phyloP scores from a whole-genome alignment of 495 filamentous ascomycete species.

The Aspergillus bridgeri region DNA sequence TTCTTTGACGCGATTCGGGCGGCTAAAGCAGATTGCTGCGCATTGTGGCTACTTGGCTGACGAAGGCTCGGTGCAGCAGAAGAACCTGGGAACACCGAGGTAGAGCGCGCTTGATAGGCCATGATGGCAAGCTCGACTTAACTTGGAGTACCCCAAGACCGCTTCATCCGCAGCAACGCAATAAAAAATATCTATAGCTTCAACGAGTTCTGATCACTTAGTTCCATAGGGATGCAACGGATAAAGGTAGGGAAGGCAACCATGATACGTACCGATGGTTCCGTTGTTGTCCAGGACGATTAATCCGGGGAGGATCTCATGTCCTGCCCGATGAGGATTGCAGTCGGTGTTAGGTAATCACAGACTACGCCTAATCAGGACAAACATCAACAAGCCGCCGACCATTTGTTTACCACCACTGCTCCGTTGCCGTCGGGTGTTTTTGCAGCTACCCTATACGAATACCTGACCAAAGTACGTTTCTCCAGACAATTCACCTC shows the following conservation, averaged over 20 bases:
- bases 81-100: constrained; percentile 32
- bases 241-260: neutral
- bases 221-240: neutral
- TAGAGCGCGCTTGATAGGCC: constrained; percentile 54
- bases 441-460: neutral
- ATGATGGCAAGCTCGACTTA: constrained; percentile 30
- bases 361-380: constrained; percentile 30
- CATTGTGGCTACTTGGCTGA: constrained; percentile 31
- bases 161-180: neutral
- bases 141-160: neutral
- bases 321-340: constrained; percentile 11
- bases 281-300: neutral
- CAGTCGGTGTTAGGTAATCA: neutral
- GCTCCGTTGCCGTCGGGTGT: neutral
- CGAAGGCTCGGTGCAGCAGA: constrained; percentile 30
- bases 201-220: neutral
- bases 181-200: neutral
- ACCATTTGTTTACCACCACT: constrained; percentile 19
- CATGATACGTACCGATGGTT: neutral
- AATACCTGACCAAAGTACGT: neutral
- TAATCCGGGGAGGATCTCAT: neutral
- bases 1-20: constrained; percentile 91
- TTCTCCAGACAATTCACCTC: neutral
- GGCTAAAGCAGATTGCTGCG: constrained; percentile 73
- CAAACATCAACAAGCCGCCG: constrained; percentile 41